Evolutionary conservation across 257 asterid genomes (phyloP).

Genomic region (Solanum tarapatanum): DNA sequence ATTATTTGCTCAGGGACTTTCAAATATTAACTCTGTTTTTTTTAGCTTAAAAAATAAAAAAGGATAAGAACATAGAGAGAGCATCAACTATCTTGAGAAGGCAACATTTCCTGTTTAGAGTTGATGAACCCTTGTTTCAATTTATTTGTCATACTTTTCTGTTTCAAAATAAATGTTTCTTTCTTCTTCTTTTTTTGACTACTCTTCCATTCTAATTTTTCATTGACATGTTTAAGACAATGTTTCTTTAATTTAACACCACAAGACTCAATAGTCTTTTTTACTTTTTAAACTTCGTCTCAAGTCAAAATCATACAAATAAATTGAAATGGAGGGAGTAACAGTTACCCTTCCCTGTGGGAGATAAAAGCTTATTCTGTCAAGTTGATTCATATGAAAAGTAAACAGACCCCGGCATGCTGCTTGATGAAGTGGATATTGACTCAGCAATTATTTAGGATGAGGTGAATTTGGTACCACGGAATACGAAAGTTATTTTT

Average conservation of each 20-base stretch:
- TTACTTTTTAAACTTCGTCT: background rate
- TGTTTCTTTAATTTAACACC: background rate
- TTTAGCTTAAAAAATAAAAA: too few relatives aligned
- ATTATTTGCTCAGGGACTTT: background rate
- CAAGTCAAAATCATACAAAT: too few relatives aligned
- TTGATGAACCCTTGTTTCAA: too few relatives aligned
- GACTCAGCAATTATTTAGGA: background rate
- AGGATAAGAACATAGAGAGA: too few relatives aligned
- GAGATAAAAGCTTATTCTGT: background rate
- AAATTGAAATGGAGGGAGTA: background rate
- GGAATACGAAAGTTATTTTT: background rate
- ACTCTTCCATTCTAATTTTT: background rate
- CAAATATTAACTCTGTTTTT: background rate
- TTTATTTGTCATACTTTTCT: background rate
- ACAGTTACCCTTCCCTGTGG: background rate
- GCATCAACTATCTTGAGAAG: background rate
- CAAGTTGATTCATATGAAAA: background rate
- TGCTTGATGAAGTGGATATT: background rate
- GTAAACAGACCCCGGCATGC: background rate
- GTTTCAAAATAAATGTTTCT: too few relatives aligned
- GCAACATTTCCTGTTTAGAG: background rate
- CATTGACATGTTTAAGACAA: background rate
- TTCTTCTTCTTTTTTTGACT: too few relatives aligned
- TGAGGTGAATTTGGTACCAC: background rate
- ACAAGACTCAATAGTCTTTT: background rate